These are phyloP conservation scores for Daedaleopsis nitida DNA, from an alignment of 768 basidiomycete genomes.

Conservation along the genomic window DNA sequence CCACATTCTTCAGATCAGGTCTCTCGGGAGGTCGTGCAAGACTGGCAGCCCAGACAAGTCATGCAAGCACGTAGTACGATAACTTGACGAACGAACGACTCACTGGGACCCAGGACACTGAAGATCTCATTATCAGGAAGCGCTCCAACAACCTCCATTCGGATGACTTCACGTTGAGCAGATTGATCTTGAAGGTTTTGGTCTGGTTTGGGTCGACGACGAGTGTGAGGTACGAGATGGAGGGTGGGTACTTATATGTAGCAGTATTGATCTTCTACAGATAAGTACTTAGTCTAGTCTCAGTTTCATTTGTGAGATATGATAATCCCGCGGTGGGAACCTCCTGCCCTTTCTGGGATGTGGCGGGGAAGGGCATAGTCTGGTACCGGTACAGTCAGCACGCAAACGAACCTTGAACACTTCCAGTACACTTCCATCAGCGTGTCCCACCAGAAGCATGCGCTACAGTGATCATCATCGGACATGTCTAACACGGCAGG, in stretches of 20 bases:
- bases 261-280: no score
- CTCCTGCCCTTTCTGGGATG: background rate
- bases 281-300: background rate
- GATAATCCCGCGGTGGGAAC: background rate
- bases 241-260: background rate
- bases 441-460: no score
- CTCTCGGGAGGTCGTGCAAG: background rate
- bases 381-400: no score
- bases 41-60: background rate
- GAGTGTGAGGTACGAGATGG: background rate
- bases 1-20: no score
- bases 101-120: constrained; percentile 14
- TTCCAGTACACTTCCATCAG: no score
- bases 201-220: background rate
- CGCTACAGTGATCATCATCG: no score
- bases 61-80: no score
- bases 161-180: no score
- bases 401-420: no score
- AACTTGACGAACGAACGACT: background rate
- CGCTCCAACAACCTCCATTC: constrained; percentile 18
- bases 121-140: constrained; percentile 8
- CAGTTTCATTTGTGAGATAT: background rate
- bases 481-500: no score
- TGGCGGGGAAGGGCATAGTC: no score
- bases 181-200: no score